Conservation (phyloP, 805 yeast species). For the Spathaspora sp. region DNA sequence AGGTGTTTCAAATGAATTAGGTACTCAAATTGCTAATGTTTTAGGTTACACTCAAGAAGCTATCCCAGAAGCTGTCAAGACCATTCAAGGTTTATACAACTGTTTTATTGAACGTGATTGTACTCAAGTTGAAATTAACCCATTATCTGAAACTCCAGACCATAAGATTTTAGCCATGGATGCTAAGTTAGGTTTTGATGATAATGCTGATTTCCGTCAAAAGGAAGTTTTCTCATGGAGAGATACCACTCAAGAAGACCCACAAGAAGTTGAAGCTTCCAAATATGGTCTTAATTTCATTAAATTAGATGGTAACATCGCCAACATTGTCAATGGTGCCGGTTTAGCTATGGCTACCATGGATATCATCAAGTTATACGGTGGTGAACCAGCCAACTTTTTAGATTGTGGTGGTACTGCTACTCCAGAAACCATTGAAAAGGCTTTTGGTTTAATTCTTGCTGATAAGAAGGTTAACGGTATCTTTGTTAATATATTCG, state of each 20-base stretch:
- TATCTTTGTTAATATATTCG: conserved; percentile 96
- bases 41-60: conserved; percentile 81
- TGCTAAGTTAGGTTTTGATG: conserved; percentile 98
- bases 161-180: conserved; percentile 95
- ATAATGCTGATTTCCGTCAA: conserved; percentile 94
- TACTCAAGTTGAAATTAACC: conserved; percentile 98
- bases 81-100: conserved; percentile 82
- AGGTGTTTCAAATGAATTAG: conserved; percentile 79
- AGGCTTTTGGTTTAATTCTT: conserved; percentile 90
- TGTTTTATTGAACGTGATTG: conserved; percentile 91
- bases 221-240: conserved; percentile 94
- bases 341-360: conserved; percentile 99
- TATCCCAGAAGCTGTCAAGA: conserved; percentile 79
- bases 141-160: conserved; percentile 89
- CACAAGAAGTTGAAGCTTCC: conserved; percentile 92
- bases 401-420: conserved; percentile 99
- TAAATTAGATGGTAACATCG: conserved; percentile 97
- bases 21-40: conserved; percentile 69
- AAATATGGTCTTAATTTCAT: conserved; percentile 90
- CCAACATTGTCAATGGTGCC: conserved; percentile 98
- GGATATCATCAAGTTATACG: conserved; percentile 97
- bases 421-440: conserved; percentile 95
- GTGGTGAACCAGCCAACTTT: conserved; percentile 99
- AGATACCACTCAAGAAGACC: conserved; percentile 96
- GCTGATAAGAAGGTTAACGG: conserved; percentile 88